Conservation (phyloP, 2,329 filamentous ascomycete species). For the Didymella pinodella region DNA sequence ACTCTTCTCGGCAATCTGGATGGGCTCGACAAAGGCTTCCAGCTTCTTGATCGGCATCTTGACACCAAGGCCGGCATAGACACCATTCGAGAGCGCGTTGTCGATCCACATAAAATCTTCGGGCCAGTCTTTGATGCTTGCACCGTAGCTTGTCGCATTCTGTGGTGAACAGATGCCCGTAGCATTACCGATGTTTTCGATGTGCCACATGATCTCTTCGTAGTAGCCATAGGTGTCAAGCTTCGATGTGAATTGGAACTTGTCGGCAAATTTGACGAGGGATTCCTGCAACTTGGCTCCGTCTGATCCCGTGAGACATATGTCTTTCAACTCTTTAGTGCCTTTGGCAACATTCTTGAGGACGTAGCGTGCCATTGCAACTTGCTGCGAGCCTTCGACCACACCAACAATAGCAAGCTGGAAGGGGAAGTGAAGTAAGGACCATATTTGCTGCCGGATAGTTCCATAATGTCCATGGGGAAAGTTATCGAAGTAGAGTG, state of each 20-base stretch:
- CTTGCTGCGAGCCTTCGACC: constrained; percentile 69
- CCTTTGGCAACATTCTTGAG: constrained; percentile 57
- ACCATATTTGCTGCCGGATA: constrained; percentile 67
- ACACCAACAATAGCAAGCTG: constrained; percentile 69
- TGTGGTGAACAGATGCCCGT: constrained; percentile 42
- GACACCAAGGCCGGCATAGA: constrained; percentile 47
- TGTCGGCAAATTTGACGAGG: constrained; percentile 35
- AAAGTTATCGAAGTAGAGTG: constrained; percentile 67
- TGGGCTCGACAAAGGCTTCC: constrained; percentile 30
- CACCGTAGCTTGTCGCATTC: constrained; percentile 28
- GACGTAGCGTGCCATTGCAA: constrained; percentile 58
- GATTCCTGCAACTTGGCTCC: constrained; percentile 41
- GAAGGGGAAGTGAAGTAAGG: constrained; percentile 67
- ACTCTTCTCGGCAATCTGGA: constrained; percentile 38
- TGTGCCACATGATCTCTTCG: constrained; percentile 16
- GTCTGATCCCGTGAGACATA: constrained; percentile 45
- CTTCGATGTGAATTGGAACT: constrained; percentile 44
- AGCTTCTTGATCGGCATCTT: constrained; percentile 44
- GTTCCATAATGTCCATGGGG: constrained; percentile 59
- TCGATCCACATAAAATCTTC: constrained; percentile 31
- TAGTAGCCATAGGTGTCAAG: constrained; percentile 36
- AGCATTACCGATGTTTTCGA: constrained; percentile 40
- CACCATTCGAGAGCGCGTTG: constrained; percentile 37
- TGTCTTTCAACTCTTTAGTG: constrained; percentile 51
- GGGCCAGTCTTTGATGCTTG: constrained; percentile 24